Evolutionary conservation across 345 rosid genomes (phyloP).

Genomic region (Clarkia xantiana): DNA sequence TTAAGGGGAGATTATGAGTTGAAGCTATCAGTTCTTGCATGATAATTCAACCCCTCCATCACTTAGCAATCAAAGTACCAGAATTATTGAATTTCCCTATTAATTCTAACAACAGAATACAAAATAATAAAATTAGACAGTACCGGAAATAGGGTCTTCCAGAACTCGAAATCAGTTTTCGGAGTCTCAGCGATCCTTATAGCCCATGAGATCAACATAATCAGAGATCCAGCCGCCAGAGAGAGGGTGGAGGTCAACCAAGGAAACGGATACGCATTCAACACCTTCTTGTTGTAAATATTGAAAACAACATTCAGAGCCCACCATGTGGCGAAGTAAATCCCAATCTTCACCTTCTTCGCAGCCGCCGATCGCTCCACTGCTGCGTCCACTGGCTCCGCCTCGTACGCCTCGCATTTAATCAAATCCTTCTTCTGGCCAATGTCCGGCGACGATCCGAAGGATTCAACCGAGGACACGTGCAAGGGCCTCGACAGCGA

Average conservation of each 20-base stretch:
- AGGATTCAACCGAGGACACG: conserved; percentile 27
- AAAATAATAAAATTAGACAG: background rate
- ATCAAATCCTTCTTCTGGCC: conserved; percentile 14
- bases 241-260: conserved; percentile 97
- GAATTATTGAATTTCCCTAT: too few relatives aligned
- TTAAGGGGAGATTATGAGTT: too few relatives aligned
- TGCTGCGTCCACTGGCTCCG: conserved; percentile 40
- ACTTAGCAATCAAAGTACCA: too few relatives aligned
- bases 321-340: conserved; percentile 98
- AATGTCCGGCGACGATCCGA: conserved; percentile 9
- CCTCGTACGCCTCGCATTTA: conserved; percentile 75
- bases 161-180: conserved; percentile 74
- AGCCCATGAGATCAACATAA: conserved; percentile 97
- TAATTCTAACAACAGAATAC: too few relatives aligned
- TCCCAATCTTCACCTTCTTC: conserved; percentile 56
- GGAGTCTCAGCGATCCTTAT: conserved; percentile 76
- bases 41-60: too few relatives aligned
- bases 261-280: conserved; percentile 91
- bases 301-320: conserved; percentile 90
- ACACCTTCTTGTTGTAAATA: conserved; percentile 90
- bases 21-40: too few relatives aligned
- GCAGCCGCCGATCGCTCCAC: conserved; percentile 33
- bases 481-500: conserved; percentile 52
- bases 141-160: conserved; percentile 93
- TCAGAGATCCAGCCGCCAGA: conserved; percentile 83